A percentile compares a stretch with the other conserved stretches of the same genome.
These are phyloP conservation scores for Pyricularia sp. DNA, from an alignment of 2,329 filamentous ascomycete species.

Conservation along the genomic window DNA sequence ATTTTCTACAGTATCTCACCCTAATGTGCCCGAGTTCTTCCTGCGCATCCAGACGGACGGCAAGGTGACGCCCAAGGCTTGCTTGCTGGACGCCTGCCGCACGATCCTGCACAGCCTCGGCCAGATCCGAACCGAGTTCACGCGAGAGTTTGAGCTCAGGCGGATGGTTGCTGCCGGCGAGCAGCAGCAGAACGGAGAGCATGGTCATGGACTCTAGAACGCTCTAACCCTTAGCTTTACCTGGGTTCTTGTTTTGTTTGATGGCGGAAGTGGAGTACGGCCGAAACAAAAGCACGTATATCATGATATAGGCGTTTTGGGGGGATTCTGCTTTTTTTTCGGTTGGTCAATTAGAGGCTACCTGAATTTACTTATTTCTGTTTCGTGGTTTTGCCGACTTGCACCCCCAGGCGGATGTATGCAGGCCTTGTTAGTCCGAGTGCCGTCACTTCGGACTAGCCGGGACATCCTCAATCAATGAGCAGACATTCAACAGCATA, in stretches of 20 bases:
- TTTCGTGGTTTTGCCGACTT: not conserved
- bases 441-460: not conserved
- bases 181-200: conserved; percentile 30
- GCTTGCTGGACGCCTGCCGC: conserved; percentile 70
- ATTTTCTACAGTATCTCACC: conserved; percentile 39
- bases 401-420: not conserved
- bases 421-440: not conserved
- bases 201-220: conserved; percentile 8
- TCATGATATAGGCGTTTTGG: not conserved
- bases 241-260: not conserved
- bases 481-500: not conserved
- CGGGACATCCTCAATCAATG: not conserved
- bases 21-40: conserved; percentile 51
- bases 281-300: not conserved
- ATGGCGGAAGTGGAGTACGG: not conserved
- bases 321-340: not conserved
- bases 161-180: conserved; percentile 69
- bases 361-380: not conserved
- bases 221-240: not conserved
- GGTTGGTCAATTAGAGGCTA: not conserved
- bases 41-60: conserved; percentile 91
- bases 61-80: conserved; percentile 77
- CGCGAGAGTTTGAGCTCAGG: conserved; percentile 81
- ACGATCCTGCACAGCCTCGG: conserved; percentile 75
- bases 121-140: conserved; percentile 77